Percentiles rank a stretch among this genome's conserved stretches.
phyloP scores from a whole-genome alignment of 148 eudicot species.

The Fagopyrum homotropicum region DNA sequence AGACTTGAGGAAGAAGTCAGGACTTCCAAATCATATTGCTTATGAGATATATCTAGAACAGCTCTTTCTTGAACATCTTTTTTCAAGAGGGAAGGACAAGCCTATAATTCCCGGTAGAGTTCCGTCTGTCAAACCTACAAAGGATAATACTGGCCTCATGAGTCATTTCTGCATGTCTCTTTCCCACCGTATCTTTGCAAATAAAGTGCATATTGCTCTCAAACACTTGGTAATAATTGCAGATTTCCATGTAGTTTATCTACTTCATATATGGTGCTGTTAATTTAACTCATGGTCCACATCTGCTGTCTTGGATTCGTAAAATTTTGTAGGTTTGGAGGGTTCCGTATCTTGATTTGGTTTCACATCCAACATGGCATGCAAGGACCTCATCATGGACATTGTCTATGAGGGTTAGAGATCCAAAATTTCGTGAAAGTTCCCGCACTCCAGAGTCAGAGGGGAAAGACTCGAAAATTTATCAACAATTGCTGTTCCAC shows the following conservation, averaged over 20 bases:
- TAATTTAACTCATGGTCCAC: neutral
- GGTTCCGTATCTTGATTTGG: constrained; percentile 69
- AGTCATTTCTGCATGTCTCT: constrained; percentile 91
- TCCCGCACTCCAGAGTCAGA: constrained; percentile 36
- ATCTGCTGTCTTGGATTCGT: neutral
- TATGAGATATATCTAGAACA: constrained; percentile 73
- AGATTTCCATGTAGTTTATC: neutral
- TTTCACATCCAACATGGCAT: constrained; percentile 93
- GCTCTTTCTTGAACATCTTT: constrained; percentile 74
- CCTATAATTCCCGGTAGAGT: constrained; percentile 29
- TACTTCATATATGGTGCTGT: neutral
- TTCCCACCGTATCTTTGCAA: constrained; percentile 80
- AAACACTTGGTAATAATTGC: constrained; percentile 62
- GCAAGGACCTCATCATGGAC: constrained; percentile 90
- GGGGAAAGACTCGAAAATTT: constrained; percentile 25
- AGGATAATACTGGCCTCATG: constrained; percentile 58
- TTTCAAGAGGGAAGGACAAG: constrained; percentile 47
- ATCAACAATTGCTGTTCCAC: constrained; percentile 46
- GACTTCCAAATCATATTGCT: constrained; percentile 47
- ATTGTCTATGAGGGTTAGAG: constrained; percentile 54
- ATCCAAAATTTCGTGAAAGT: constrained; percentile 46
- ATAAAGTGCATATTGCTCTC: constrained; percentile 61
- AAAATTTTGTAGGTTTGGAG: constrained; percentile 40
- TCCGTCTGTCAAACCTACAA: constrained; percentile 40
- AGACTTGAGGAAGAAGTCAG: constrained; percentile 23